Conservation (phyloP, 2,329 filamentous ascomycete genomes). For the Neonectria neomacrospora region DNA sequence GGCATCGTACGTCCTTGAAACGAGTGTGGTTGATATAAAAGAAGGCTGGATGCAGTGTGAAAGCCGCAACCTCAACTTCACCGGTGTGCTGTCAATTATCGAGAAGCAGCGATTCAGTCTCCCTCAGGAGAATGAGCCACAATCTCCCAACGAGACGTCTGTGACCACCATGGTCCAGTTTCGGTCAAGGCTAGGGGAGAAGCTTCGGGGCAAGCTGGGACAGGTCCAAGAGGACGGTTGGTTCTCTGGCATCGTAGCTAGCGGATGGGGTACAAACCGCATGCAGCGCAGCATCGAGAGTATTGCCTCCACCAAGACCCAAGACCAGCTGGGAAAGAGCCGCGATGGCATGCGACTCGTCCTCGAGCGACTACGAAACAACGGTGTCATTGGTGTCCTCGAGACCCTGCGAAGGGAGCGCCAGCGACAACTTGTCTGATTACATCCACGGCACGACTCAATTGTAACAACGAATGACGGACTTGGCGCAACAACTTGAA, state of each 20-base stretch:
- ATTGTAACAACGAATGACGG: conserved; percentile 43
- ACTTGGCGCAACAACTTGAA: conserved; percentile 31
- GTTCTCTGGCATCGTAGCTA: conserved; percentile 61
- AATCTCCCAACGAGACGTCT: conserved; percentile 62
- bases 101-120: conserved; percentile 77
- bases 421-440: conserved; percentile 47
- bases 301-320: conserved; percentile 80
- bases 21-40: conserved; percentile 79
- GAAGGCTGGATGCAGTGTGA: conserved; percentile 87
- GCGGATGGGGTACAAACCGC: conserved; percentile 73
- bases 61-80: conserved; percentile 84
- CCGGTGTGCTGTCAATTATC: conserved; percentile 80
- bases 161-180: conserved; percentile 81
- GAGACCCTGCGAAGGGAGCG: conserved; percentile 63
- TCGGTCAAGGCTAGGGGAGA: conserved; percentile 77
- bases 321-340: conserved; percentile 82
- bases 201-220: conserved; percentile 66
- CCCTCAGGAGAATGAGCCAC: conserved; percentile 45
- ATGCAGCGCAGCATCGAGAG: conserved; percentile 83
- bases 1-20: conserved; percentile 84
- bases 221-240: conserved; percentile 60
- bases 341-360: conserved; percentile 87
- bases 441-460: conserved; percentile 29
- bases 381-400: conserved; percentile 67
- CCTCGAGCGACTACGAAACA: conserved; percentile 73